Evolutionary conservation across 352 stramenopile genomes (phyloP), one percentile per base, ranked within the genome.

Genomic region (Phytophthora meadii): DNA sequence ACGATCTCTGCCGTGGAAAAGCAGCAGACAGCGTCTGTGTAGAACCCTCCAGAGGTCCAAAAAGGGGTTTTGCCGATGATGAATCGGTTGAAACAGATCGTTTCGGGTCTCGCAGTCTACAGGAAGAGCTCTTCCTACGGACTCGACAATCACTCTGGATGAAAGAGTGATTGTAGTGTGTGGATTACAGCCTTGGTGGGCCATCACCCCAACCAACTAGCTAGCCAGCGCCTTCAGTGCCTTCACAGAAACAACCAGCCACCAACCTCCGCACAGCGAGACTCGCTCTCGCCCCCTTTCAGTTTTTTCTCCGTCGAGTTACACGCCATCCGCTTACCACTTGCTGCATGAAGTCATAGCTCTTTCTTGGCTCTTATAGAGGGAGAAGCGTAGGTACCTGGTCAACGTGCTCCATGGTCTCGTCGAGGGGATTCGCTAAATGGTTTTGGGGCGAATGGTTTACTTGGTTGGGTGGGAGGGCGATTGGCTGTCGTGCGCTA

Each of bases 131-230:
- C 32, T n/a, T 42, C 22, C 28, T 54, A 22, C 2, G 37, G 44
- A 68, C 54, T 54, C 28, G n/a, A 53, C 49, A 58, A 54, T 54
- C 48, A 65, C 47, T 54, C 32, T 27, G 12, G 22, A 45, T 27
- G n/a, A 51, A 22, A 41, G 34, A 55, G 41, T 19, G 32, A 65
- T 50, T 47, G 37, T 45, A 44, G 45, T 36, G 36, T 47, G 61
- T 87, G 83, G 82, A 85, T 93, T 87, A 93, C 65, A 89, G 85
- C 85, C 85, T 93, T 90, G 85, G 89, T 77, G 69, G 54, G 69
- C 69, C 69, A 77, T 77, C 69, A 77, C 64, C 69, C 49, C 64
- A 58, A 73, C 69, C 69, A 77, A 77, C 69, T 68, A 77, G 70
- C 70, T 77, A 74, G 61, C 70, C 70, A 74, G 57, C 50, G 66